Conservation (phyloP, 805 yeast genomes). For the Schwanniomyces yamadae region DNA sequence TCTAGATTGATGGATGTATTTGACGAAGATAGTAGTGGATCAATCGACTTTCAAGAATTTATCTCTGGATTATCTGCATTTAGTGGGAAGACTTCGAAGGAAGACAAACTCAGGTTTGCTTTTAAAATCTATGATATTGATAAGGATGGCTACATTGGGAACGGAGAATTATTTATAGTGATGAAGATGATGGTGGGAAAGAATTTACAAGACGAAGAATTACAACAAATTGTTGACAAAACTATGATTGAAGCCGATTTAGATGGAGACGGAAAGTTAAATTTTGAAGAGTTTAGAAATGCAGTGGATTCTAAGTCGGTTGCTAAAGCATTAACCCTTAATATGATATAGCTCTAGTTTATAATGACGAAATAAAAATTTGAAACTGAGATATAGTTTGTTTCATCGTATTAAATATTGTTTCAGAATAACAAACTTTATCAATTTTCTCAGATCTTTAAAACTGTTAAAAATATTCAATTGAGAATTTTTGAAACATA, state of each 20-base stretch:
- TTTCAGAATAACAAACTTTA: too few species aligned
- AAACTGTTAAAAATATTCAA: too few species aligned
- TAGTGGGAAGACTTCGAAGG: slow-evolving; percentile 75
- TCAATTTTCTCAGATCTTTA: too few species aligned
- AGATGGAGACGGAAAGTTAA: slow-evolving; percentile 83
- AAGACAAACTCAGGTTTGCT: slow-evolving; percentile 83
- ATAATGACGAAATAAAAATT: too few species aligned
- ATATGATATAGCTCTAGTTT: slow-evolving; percentile 43
- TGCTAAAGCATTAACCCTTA: slow-evolving; percentile 58
- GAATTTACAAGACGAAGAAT: slow-evolving; percentile 78
- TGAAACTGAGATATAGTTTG: too few species aligned
- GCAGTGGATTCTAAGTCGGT: slow-evolving; percentile 61
- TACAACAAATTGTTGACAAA: slow-evolving; percentile 96
- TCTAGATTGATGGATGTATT: slow-evolving; percentile 88
- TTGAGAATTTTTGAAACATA: too few species aligned
- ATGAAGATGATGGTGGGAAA: slow-evolving; percentile 96
- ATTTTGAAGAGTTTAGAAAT: slow-evolving; percentile 80
- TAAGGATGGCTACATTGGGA: slow-evolving; percentile 90
- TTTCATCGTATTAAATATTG: too few species aligned
- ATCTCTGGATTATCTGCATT: slow-evolving; percentile 84
- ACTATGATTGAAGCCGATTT: slow-evolving; percentile 90
- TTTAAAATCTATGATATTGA: slow-evolving; percentile 95
- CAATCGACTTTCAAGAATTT: slow-evolving; percentile 93
- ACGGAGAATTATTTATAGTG: slow-evolving; percentile 91
- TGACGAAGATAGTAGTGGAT: slow-evolving; percentile 90